Evolutionary conservation across 1,284 basidiomycete species (phyloP), one percentile per base, ranked within the genome.

Genomic region (Spongiforma sp.): DNA sequence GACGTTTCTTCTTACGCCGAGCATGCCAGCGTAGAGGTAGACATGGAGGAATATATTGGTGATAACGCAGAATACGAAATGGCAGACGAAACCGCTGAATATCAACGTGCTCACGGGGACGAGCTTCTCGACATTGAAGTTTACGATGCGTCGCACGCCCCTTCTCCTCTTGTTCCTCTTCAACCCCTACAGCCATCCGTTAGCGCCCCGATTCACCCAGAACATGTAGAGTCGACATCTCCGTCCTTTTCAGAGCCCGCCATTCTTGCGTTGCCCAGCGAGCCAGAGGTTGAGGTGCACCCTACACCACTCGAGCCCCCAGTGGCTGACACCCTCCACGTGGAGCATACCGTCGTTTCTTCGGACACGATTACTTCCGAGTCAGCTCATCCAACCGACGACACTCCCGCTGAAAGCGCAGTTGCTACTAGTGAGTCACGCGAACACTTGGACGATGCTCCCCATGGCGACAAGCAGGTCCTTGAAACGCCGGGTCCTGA

Each of bases 1-100:
- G 60, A 70, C 37, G 19, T 71, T 62, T 72, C 74, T 54, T 28
- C 72, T 54, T 75, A 79, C 63, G 77, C 74, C 50, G 74, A 77
- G 60, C 80, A 82, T 57, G 72, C 79, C 52, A 82, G 80, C 55
- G 81, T 90, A 57, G 91, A 92, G 72, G 82, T 93, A 59, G 91
- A 93, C 65, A 91, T 93, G 89, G 89, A 89, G 62, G 77, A 80
- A 53, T 85, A 86, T 68, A 78, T 83, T 32, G 84, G 83, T 71
- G 80, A 81, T 34, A 82, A 83, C 64, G 78, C 80, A 53, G 91
- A 93, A 75, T 92, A 89, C 73, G 90, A 92, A 68, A 93, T 93
- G 90, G 82, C 81, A 24, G 89, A 75, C 57, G 76, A 78, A 69
- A 78, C 73, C 14, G 63, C 60, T 26, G 78, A 77, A 59, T 69